Base-by-base conservation (phyloP, 768 basidiomycete genomes). In the Postia placenta region DNA sequence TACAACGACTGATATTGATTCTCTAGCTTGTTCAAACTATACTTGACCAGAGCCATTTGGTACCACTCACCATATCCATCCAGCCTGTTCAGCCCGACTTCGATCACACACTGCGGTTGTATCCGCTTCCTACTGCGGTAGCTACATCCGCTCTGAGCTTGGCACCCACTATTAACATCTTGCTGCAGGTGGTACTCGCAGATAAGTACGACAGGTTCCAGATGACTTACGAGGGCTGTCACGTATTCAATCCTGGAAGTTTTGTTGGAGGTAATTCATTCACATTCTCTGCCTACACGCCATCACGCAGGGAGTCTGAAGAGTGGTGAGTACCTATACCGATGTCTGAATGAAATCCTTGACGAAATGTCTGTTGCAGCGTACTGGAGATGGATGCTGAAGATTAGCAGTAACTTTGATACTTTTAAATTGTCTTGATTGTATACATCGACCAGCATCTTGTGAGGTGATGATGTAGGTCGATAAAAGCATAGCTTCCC, bases 131-230 rank as follows among this genome's bases (percentile, higher is more conserved):
- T 0, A 95, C 93, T 1, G 78, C 87, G 2, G 92, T 98, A 61
- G 63, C n/a, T n/a, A n/a, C n/a, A n/a, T n/a, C n/a, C n/a, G n/a
- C n/a, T n/a, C n/a, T n/a, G n/a, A n/a, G n/a, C n/a, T n/a, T n/a
- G n/a, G n/a, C n/a, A n/a, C n/a, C n/a, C n/a, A n/a, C n/a, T n/a
- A n/a, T n/a, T n/a, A n/a, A n/a, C n/a, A n/a, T n/a, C n/a, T 25
- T 38, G 15, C 9, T 26, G 23, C 53, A 96, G 93, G 74, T 97
- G 17, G 75, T 98, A 26, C 78, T 99, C 11, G 96, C 96, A 1
- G 96, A 99, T 69, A 93, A 87, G 67, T 96, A 97, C 61, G 94
- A 96, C 63, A 81, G 87, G 41, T 99, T 92, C 65, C 92, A 96
- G 59, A 74, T 96, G 55, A 98, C 94, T 1, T 99, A 99, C 64